These are phyloP conservation scores for Acacia confusa DNA, from an alignment of 306 rosid genomes.

Conservation along the genomic window DNA sequence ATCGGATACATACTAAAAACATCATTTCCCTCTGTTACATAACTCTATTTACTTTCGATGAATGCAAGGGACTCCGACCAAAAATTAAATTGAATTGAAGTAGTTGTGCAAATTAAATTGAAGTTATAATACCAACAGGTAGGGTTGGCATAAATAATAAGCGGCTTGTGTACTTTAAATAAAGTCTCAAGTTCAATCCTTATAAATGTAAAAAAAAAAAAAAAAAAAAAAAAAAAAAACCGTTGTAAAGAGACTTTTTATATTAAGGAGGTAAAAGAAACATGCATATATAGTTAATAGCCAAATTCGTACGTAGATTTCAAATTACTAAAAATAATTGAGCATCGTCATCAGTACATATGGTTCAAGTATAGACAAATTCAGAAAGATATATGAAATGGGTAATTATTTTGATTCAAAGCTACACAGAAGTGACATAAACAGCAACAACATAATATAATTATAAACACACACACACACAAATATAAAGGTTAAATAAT, in stretches of 20 bases:
- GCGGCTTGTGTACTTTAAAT: too few relatives aligned
- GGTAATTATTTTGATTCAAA: slow-evolving; percentile 8
- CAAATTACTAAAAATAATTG: neutral
- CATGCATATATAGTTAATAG: neutral
- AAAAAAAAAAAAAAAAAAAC: too few relatives aligned
- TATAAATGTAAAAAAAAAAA: too few relatives aligned
- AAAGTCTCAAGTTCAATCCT: too few relatives aligned
- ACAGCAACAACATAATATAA: neutral
- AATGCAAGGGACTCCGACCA: neutral
- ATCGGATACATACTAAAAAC: neutral
- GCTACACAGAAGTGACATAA: neutral
- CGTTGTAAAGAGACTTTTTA: too few relatives aligned
- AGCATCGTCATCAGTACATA: neutral
- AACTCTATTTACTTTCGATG: slow-evolving; percentile 2
- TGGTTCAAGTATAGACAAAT: neutral
- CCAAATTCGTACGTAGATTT: slow-evolving; percentile 3
- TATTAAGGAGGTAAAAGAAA: neutral
- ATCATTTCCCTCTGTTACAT: neutral
- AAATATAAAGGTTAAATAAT: neutral
- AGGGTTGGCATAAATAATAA: too few relatives aligned
- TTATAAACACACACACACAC: neutral
- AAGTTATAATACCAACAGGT: too few relatives aligned
- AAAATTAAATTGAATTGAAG: too few relatives aligned
- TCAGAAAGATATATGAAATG: neutral
- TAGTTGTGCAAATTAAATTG: neutral